phyloP scores from a whole-genome alignment of 1,284 basidiomycete species.

The Ustanciosporium gigantosporum region DNA sequence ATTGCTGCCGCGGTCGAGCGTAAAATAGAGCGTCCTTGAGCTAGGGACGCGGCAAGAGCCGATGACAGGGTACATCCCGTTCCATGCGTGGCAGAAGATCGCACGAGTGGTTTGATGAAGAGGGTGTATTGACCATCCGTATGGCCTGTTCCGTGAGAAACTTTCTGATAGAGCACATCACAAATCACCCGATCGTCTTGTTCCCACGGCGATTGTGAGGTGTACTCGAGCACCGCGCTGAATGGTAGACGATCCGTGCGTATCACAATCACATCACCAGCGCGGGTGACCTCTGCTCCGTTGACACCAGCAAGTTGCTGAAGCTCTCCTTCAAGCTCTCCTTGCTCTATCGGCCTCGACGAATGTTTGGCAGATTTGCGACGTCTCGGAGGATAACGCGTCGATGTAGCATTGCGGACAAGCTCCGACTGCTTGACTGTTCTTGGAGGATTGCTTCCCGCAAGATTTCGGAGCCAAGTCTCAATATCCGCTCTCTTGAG shows the following conservation, averaged over 20 bases:
- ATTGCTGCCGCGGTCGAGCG: conserved; percentile 71
- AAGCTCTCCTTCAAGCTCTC: background rate
- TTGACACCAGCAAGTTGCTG: conserved; percentile 18
- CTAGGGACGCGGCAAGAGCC: conserved; percentile 74
- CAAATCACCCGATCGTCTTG: conserved; percentile 65
- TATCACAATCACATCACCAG: conserved; percentile 18
- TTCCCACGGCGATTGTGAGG: background rate
- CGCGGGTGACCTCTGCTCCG: conserved; percentile 13
- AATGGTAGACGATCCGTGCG: conserved; percentile 32
- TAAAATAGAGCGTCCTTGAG: conserved; percentile 67
- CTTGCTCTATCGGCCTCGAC: background rate
- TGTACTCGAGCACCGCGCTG: conserved; percentile 14
- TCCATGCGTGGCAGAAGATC: conserved; percentile 69
- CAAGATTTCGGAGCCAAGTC: background rate
- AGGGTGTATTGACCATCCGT: conserved; percentile 54
- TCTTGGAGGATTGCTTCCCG: no score
- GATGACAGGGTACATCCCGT: conserved; percentile 91
- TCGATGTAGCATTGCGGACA: background rate
- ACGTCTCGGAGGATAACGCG: conserved; percentile 4
- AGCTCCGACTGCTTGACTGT: background rate
- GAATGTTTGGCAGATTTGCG: background rate
- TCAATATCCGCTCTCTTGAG: conserved; percentile 17
- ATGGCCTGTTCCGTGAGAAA: conserved; percentile 24
- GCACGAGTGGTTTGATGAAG: conserved; percentile 44
- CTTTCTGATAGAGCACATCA: conserved; percentile 71